These are phyloP conservation scores for Gaeumannomyces sp. DNA, from an alignment of 2,329 filamentous ascomycete species.

Conservation along the genomic window DNA sequence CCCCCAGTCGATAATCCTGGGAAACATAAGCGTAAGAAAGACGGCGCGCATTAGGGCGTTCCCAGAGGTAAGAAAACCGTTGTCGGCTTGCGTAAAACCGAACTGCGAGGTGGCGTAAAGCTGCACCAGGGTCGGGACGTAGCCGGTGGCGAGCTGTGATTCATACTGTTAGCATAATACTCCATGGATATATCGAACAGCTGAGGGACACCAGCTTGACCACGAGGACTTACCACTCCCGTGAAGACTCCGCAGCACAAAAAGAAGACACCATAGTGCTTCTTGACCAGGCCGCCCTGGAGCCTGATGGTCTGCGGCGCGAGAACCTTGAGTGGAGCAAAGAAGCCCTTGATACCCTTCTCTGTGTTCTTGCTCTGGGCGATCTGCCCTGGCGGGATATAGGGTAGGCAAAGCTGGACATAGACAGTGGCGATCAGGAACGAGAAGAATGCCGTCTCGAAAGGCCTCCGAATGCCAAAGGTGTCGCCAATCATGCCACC, in stretches of 20 bases:
- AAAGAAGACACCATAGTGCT: constrained; percentile 56
- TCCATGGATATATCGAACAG: not conserved
- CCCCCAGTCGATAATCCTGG: constrained; percentile 38
- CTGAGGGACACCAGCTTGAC: not conserved
- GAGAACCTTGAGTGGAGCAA: constrained; percentile 58
- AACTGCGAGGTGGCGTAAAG: constrained; percentile 53
- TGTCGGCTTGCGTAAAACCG: constrained; percentile 47
- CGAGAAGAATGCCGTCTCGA: constrained; percentile 54
- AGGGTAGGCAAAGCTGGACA: constrained; percentile 36
- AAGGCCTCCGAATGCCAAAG: constrained; percentile 58
- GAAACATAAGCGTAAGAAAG: constrained; percentile 50
- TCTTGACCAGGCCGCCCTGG: constrained; percentile 41
- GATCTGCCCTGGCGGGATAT: constrained; percentile 41
- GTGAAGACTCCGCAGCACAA: constrained; percentile 61
- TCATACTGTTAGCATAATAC: constrained; percentile 3
- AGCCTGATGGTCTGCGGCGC: constrained; percentile 49
- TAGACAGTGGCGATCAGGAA: constrained; percentile 43
- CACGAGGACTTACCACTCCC: constrained; percentile 43
- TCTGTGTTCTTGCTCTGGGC: constrained; percentile 25
- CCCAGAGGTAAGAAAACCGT: constrained; percentile 51
- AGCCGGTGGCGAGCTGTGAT: constrained; percentile 55
- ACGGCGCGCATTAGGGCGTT: constrained; percentile 48
- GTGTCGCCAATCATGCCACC: constrained; percentile 60
- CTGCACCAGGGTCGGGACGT: constrained; percentile 56
- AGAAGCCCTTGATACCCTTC: constrained; percentile 44